Evolutionary conservation across 148 eudicot species (phyloP).

Genomic region (Hydrangea macrophylla): DNA sequence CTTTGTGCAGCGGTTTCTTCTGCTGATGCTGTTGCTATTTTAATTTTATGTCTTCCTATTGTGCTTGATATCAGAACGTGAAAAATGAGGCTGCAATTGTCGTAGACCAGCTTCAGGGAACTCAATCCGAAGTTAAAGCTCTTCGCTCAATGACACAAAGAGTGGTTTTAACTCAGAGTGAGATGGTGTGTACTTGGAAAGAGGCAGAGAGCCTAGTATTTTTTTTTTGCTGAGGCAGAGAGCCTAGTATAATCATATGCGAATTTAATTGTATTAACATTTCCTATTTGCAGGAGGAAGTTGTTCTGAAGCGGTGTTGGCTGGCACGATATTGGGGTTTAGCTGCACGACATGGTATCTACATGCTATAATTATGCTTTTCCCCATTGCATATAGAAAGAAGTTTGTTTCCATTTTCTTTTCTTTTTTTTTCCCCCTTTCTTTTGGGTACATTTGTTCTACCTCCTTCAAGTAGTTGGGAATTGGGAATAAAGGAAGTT

Average conservation of each 20-base stretch:
- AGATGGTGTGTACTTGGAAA: slow-evolving; percentile 52
- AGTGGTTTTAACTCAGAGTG: slow-evolving; percentile 80
- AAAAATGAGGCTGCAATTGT: slow-evolving; percentile 57
- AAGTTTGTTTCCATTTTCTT: background rate
- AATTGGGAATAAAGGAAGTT: no score
- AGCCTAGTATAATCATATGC: background rate
- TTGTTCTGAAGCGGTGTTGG: slow-evolving; percentile 94
- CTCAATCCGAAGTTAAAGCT: slow-evolving; percentile 69
- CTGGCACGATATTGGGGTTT: slow-evolving; percentile 94
- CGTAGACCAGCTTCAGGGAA: slow-evolving; percentile 52
- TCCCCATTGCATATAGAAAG: background rate
- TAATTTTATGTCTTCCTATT: slow-evolving; percentile 16
- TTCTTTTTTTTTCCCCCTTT: no score
- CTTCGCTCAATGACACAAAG: slow-evolving; percentile 81
- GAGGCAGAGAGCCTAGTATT: background rate
- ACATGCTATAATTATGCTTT: background rate
- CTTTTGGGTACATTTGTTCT: background rate
- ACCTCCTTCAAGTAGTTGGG: no score
- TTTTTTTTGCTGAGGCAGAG: no score
- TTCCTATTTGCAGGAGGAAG: slow-evolving; percentile 67
- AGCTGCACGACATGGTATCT: slow-evolving; percentile 72
- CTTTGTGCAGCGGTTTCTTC: background rate
- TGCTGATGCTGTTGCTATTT: slow-evolving; percentile 9
- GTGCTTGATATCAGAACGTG: slow-evolving; percentile 49
- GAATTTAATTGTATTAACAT: slow-evolving; percentile 16